Evolutionary conservation across 179 eudicot species (phyloP).

Genomic region (Beta lomatogona): DNA sequence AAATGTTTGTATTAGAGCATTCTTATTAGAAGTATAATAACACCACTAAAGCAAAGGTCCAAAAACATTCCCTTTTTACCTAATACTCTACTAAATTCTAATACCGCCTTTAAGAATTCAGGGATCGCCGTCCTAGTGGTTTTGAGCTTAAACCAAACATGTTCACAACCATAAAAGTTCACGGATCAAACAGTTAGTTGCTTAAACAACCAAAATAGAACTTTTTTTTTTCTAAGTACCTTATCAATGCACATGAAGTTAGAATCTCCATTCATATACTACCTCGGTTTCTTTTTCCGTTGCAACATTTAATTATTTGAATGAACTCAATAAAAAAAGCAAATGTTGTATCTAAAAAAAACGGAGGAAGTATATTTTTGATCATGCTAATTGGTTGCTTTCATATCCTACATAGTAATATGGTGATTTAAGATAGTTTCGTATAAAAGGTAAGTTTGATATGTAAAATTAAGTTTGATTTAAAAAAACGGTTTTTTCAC

Average conservation of each 20-base stretch:
- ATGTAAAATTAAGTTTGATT: too few relatives aligned
- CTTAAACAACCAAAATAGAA: neutral
- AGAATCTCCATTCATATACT: neutral
- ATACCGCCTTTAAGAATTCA: slow-evolving; percentile 15
- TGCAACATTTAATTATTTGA: too few relatives aligned
- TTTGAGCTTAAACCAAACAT: slow-evolving; percentile 5
- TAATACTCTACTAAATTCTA: neutral
- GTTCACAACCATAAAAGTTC: neutral
- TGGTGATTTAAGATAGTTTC: too few relatives aligned
- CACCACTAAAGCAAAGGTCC: neutral
- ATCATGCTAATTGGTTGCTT: too few relatives aligned
- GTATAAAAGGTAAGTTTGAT: too few relatives aligned
- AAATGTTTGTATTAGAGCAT: neutral
- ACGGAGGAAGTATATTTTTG: too few relatives aligned
- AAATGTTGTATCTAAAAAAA: too few relatives aligned
- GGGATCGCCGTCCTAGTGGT: slow-evolving; percentile 4
- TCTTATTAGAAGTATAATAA: too few relatives aligned
- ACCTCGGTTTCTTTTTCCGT: neutral
- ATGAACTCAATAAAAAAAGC: too few relatives aligned
- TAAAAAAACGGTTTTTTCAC: too few relatives aligned
- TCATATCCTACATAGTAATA: too few relatives aligned
- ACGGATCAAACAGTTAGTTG: neutral
- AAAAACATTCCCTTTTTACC: slow-evolving; percentile 23
- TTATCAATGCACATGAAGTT: neutral
- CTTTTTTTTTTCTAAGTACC: neutral